Evolutionary conservation across 139 green algal species (phyloP), one percentile per base, ranked within the genome.

Genomic region (Edaphochlamys debaryana): DNA sequence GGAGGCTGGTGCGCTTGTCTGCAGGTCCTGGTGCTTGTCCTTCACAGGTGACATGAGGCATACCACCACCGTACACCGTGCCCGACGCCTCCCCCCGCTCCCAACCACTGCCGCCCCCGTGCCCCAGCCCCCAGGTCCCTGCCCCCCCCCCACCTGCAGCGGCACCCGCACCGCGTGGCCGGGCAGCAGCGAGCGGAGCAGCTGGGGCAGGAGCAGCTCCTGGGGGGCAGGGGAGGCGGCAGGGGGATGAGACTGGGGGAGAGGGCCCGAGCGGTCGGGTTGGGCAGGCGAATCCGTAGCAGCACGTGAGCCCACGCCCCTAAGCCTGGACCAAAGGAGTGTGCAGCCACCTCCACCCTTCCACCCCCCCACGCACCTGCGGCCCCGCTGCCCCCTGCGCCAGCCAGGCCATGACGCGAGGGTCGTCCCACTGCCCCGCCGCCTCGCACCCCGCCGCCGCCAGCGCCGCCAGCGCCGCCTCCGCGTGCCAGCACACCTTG

Each of bases 401-500:
- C 66, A 84, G 22, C 66, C 66, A 77, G 1, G 66, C 48, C 66
- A 76, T 84, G 3, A 84, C 64, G 29, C 50, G 34, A 9, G 66
- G 78, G 52, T 75, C 78, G 48, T 84, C 78, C 66, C 78, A 84
- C 37, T 74, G 64, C 6, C 77, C 77, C 63, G 29, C 77, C 34
- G 77, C 60, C 17, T 74, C 45, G n/a, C 45, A 84, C 2, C 78
- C 66, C 1, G 78, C 78, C 25, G 50, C 36, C 42, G 70, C 20
- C 48, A 84, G 45, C 48, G 78, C 78, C 27, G 78, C 78, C 45
- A 84, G 66, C 78, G 29, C 4, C 66, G 78, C 78, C 64, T 75
- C 64, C 36, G 78, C 78, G 11, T 76, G 66, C 64, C 64, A 84
- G 38, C 66, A 83, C 17, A 83, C 77, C 64, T 83, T 83, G 64